phyloP scores from a whole-genome alignment of 495 filamentous ascomycete genomes.

The Xylaria intraflava region DNA sequence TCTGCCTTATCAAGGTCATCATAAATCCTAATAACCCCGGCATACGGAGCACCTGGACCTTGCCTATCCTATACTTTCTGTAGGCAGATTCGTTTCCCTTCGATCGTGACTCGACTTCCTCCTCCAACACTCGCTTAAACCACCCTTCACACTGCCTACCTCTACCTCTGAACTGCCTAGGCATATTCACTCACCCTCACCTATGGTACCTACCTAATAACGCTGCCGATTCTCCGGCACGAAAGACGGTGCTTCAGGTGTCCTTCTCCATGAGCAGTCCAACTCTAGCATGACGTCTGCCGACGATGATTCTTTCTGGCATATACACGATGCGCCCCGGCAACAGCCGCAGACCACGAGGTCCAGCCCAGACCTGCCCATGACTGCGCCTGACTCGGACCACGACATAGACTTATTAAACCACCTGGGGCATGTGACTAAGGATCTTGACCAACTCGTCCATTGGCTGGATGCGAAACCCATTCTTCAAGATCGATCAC shows the following conservation, averaged over 20 bases:
- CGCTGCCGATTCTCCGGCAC: not conserved
- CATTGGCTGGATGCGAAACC: conserved; percentile 33
- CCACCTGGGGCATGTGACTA: not conserved
- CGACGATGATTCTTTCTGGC: not conserved
- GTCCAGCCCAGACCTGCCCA: not conserved
- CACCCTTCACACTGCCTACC: no score
- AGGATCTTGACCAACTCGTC: conserved; percentile 20
- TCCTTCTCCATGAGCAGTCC: not conserved
- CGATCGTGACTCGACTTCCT: not conserved
- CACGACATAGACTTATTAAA: not conserved
- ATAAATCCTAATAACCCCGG: conserved; percentile 9
- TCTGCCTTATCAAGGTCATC: no score
- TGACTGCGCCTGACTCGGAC: not conserved
- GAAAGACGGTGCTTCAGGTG: conserved; percentile 1
- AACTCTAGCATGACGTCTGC: conserved; percentile 7
- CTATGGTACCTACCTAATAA: not conserved
- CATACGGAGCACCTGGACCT: not conserved
- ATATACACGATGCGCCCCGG: not conserved
- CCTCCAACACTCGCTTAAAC: not conserved
- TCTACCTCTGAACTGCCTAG: not conserved
- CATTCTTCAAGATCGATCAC: conserved; percentile 17
- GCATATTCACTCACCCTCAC: not conserved
- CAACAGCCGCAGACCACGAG: not conserved
- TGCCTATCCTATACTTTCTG: no score
- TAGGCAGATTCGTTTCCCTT: not conserved